Percentiles rank a stretch among this genome's conserved stretches.
Conservation (phyloP, 176 grass and related monocot genomes). For the Oryza officinalis region DNA sequence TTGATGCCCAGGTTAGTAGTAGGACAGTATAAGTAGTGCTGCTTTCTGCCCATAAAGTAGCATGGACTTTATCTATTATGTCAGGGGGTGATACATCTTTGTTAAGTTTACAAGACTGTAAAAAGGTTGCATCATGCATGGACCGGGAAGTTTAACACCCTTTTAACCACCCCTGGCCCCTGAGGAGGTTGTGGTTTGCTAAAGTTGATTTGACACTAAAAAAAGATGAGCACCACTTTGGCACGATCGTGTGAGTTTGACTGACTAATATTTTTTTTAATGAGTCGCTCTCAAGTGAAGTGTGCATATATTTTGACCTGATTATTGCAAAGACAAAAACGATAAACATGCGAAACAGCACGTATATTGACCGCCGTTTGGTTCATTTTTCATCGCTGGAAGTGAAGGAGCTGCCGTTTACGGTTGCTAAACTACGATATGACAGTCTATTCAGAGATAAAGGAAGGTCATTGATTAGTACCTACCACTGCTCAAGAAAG, state of each 20-base stretch:
- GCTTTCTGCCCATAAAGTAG: slow-evolving; percentile 35
- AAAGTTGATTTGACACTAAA: background rate
- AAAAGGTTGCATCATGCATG: slow-evolving; percentile 38
- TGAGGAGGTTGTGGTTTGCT: background rate
- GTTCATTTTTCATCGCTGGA: background rate
- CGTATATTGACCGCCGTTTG: background rate
- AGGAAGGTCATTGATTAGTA: background rate
- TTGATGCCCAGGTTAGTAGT: background rate
- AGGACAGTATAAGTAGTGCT: background rate
- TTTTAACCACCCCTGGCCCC: background rate
- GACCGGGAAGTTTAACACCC: background rate
- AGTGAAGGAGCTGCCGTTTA: background rate
- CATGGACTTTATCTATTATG: slow-evolving; percentile 23
- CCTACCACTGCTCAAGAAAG: background rate
- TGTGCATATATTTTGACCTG: background rate
- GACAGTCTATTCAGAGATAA: background rate
- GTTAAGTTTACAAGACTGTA: slow-evolving; percentile 26
- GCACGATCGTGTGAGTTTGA: background rate
- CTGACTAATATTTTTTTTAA: background rate
- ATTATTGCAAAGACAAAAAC: background rate
- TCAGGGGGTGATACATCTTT: background rate
- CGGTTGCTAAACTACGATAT: background rate
- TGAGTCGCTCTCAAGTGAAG: background rate
- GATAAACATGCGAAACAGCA: background rate
- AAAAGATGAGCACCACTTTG: background rate